Percentiles rank a stretch among this genome's conserved stretches.
These are phyloP conservation scores for Hirschfeldia incana DNA, from an alignment of 345 rosid genomes.

Conservation along the genomic window DNA sequence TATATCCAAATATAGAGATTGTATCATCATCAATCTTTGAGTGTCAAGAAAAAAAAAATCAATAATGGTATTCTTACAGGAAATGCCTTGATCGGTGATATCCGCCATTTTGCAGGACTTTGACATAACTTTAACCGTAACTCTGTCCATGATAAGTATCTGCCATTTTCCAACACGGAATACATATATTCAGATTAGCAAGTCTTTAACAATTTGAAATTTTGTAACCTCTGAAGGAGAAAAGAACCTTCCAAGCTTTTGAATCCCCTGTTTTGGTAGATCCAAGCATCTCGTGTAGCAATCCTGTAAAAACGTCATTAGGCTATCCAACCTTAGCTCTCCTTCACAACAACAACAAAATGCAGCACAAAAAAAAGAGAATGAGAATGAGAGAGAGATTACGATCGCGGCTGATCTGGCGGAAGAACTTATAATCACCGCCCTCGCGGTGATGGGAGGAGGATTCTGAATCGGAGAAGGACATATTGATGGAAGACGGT, in stretches of 20 bases:
- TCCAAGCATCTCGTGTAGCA: slow-evolving; percentile 85
- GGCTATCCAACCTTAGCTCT: not conserved
- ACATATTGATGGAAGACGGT: slow-evolving; percentile 41
- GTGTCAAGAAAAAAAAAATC: not conserved
- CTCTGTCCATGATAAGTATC: slow-evolving; percentile 93
- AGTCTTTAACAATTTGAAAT: not conserved
- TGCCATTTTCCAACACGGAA: slow-evolving; percentile 21
- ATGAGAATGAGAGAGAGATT: slow-evolving; percentile 35
- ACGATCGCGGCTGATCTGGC: slow-evolving; percentile 80
- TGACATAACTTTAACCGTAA: slow-evolving; percentile 88
- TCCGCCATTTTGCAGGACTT: slow-evolving; percentile 89
- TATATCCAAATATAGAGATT: not conserved
- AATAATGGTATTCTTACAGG: slow-evolving; percentile 52
- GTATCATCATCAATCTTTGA: no score
- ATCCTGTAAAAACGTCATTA: slow-evolving; percentile 45
- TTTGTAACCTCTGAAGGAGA: not conserved
- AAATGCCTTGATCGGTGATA: slow-evolving; percentile 94
- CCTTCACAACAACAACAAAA: not conserved
- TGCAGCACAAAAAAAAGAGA: not conserved
- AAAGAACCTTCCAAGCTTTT: slow-evolving; percentile 79
- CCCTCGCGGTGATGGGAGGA: slow-evolving; percentile 46
- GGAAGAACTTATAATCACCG: slow-evolving; percentile 67
- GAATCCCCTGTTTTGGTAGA: slow-evolving; percentile 64
- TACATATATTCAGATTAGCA: not conserved
- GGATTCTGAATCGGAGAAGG: slow-evolving; percentile 71